These are phyloP conservation scores for Tephrocybe sp. DNA, from an alignment of 768 basidiomycete species.

Conservation along the genomic window DNA sequence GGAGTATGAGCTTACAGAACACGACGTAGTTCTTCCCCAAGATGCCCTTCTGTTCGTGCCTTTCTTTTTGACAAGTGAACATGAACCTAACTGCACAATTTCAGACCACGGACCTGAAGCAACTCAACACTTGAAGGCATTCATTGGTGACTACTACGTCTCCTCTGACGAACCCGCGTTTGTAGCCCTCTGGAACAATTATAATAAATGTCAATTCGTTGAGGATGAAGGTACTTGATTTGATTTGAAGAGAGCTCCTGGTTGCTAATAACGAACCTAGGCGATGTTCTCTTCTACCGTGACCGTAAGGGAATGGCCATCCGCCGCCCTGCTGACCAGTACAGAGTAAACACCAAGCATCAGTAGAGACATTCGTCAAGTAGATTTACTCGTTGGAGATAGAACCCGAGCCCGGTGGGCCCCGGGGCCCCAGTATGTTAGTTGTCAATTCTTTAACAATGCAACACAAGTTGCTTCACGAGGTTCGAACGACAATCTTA, in stretches of 20 bases:
- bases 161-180: conserved; percentile 39
- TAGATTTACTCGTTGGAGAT: too few species aligned
- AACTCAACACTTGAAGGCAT: conserved; percentile 46
- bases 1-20: background rate
- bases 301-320: conserved; percentile 39
- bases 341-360: conserved; percentile 12
- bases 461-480: too few species aligned
- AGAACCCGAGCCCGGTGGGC: too few species aligned
- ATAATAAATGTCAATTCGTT: conserved; percentile 59
- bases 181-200: conserved; percentile 53
- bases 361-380: too few species aligned
- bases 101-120: conserved; percentile 54
- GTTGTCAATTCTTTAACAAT: too few species aligned
- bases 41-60: conserved; percentile 20
- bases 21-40: conserved; percentile 20
- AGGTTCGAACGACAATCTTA: too few species aligned
- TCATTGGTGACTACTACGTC: conserved; percentile 54
- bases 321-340: conserved; percentile 31
- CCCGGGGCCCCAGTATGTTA: too few species aligned
- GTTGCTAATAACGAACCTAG: conserved; percentile 16
- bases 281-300: conserved; percentile 46
- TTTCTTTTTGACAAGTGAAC: background rate
- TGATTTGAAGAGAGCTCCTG: background rate
- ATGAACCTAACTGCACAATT: background rate
- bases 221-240: conserved; percentile 48